phyloP scores from a whole-genome alignment of 768 basidiomycete genomes.

The Ephemerocybe angulata region DNA sequence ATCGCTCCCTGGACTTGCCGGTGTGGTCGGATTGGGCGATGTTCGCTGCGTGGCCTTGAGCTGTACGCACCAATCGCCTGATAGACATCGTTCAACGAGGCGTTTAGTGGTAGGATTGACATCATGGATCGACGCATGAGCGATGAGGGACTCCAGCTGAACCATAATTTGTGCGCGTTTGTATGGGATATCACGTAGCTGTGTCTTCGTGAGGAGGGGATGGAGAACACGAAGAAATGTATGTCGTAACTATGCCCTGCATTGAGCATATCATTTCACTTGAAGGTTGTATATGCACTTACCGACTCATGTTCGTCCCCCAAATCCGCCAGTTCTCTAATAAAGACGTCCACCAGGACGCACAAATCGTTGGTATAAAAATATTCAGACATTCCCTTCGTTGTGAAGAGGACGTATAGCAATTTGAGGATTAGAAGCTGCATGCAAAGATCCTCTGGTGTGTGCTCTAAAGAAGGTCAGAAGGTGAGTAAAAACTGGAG shows the following conservation, averaged over 20 bases:
- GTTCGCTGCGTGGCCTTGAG: constrained; percentile 38
- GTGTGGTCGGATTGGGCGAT: constrained; percentile 36
- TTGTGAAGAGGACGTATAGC: constrained; percentile 92
- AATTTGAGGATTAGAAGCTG: constrained; percentile 92
- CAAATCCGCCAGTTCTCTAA: constrained; percentile 88
- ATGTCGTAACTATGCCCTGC: constrained; percentile 67
- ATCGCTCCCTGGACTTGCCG: constrained; percentile 45
- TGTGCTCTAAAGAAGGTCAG: constrained; percentile 51
- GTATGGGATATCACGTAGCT: constrained; percentile 79
- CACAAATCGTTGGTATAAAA: constrained; percentile 98
- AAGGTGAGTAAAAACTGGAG: background rate
- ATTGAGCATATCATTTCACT: constrained; percentile 4
- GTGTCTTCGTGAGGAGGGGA: constrained; percentile 91
- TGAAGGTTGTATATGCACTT: constrained; percentile 25
- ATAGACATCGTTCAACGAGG: constrained; percentile 87
- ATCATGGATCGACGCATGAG: constrained; percentile 74
- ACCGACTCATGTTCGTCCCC: constrained; percentile 95
- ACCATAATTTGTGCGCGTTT: constrained; percentile 89
- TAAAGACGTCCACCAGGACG: constrained; percentile 94
- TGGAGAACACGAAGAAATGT: constrained; percentile 96
- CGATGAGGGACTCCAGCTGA: constrained; percentile 72
- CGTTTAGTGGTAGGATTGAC: constrained; percentile 85
- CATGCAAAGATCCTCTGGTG: constrained; percentile 90
- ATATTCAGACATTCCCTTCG: constrained; percentile 87
- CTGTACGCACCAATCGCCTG: constrained; percentile 82